Base-by-base conservation (phyloP, 805 yeast species). In the Myxozyma monticola region DNA sequence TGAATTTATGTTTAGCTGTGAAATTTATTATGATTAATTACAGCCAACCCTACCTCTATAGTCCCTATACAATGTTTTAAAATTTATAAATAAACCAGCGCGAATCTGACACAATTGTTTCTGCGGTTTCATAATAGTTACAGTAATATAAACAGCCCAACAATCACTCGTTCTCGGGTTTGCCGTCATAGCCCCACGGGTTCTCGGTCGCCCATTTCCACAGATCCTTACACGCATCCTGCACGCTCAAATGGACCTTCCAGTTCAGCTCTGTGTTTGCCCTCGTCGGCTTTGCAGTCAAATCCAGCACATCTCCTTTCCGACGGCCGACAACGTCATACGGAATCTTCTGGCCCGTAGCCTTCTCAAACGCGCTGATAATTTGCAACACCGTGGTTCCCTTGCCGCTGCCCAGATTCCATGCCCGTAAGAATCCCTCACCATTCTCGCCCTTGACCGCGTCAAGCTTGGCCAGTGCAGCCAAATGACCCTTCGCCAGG, bases 361-460 rank as follows among this genome's bases (percentile, higher is more conserved):
- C 85, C 44, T 74, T 73, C 61, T 79, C 74, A 66, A 85, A 86
- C 1, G 85, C 82, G 47, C 76, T 64, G 62, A 80, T 76, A 37
- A 86, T 82, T 59, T 86, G 89, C 49, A 84, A 72, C 4, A 86
- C 95, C 1, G 91, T 84, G 9, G 83, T 73, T n/a, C 95, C 95
- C 22, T 71, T 77, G 26, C 95, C 95, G 12, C 90, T 80, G 37
- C 95, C 95, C 49, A 86, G 75, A 64, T 86, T 86, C 93, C 93
- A 86, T 65, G 80, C 91, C 46, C 89, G 75, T 62, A 76, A 81
- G 45, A 79, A 70, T 6, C 86, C 87, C 15, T 65, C 57, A 7
- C 60, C 55, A 15, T 50, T 54, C 21, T 44, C 34, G 24, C 53
- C 58, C n/a, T 50, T 18, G n/a, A 58, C 59, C 24, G 59, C 33